Conservation (phyloP, 495 filamentous ascomycete species). For the Neurospora africana region DNA sequence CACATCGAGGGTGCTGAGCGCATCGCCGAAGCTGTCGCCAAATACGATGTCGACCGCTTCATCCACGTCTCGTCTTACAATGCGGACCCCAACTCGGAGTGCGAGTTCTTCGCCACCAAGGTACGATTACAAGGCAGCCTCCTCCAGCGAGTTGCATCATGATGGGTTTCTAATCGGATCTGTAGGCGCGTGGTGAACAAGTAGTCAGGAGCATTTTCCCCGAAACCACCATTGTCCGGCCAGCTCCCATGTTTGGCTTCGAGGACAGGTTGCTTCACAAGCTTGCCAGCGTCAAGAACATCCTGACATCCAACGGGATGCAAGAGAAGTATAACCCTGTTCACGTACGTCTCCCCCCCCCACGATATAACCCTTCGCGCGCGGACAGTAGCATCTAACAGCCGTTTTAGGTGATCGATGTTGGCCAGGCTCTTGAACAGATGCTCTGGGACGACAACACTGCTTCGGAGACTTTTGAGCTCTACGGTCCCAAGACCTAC, state of each 20-base stretch:
- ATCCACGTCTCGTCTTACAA: conserved; percentile 96
- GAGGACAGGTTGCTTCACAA: conserved; percentile 87
- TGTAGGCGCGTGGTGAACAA: conserved; percentile 65
- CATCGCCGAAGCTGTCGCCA: conserved; percentile 90
- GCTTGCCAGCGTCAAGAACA: conserved; percentile 65
- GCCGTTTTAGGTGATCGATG: conserved; percentile 60
- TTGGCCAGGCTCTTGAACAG: conserved; percentile 73
- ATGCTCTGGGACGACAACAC: conserved; percentile 89
- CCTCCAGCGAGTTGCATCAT: background rate
- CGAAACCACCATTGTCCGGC: conserved; percentile 94
- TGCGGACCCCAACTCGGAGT: conserved; percentile 67
- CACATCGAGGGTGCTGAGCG: conserved; percentile 91
- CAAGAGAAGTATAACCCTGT: conserved; percentile 85
- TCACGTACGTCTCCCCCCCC: conserved; percentile 49
- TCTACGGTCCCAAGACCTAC: conserved; percentile 91
- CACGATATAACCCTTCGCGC: background rate
- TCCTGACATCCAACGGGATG: conserved; percentile 88
- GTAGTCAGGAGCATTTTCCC: conserved; percentile 86
- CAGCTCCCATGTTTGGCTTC: conserved; percentile 86
- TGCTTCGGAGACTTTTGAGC: conserved; percentile 82
- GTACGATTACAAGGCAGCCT: conserved; percentile 28
- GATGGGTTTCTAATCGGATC: conserved; percentile 4
- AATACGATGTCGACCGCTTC: conserved; percentile 96
- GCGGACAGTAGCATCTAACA: conserved; percentile 10
- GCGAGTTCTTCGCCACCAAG: conserved; percentile 86